phyloP scores from a whole-genome alignment of 2,329 filamentous ascomycete species.

The Rhynchosporium graminicola region DNA sequence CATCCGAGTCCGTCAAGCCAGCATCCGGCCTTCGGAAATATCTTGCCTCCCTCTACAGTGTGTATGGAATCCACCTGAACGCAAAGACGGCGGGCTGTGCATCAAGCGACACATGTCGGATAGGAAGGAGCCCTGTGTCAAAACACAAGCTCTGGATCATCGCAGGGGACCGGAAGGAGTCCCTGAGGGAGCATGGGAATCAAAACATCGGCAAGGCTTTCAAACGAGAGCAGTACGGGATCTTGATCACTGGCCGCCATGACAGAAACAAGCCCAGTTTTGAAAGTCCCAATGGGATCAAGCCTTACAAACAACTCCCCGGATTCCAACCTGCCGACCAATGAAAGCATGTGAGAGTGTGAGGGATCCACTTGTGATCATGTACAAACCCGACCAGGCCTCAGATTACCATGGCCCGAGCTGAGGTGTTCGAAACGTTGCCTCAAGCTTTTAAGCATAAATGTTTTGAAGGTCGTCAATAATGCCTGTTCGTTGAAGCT shows the following conservation, averaged over 20 bases:
- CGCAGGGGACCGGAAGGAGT: neutral
- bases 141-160: constrained; percentile 3
- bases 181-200: neutral
- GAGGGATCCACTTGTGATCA: constrained; percentile 10
- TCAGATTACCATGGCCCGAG: constrained; percentile 4
- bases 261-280: neutral
- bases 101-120: constrained; percentile 2
- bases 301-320: constrained; percentile 7
- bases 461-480: neutral
- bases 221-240: neutral
- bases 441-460: neutral
- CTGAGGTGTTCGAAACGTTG: constrained; percentile 11
- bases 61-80: neutral
- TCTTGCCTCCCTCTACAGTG: too few relatives aligned
- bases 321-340: constrained; percentile 2
- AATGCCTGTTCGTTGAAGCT: neutral
- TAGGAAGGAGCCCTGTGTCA: neutral
- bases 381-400: neutral
- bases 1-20: neutral
- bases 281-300: neutral
- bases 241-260: neutral
- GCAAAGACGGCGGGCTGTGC: neutral
- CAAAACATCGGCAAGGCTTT: constrained; percentile 3
- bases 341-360: neutral
- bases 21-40: too few relatives aligned